A percentile compares a stretch with the other conserved stretches of the same genome.
phyloP scores from a whole-genome alignment of 148 eudicot genomes.

The Chenopodium formosanum region DNA sequence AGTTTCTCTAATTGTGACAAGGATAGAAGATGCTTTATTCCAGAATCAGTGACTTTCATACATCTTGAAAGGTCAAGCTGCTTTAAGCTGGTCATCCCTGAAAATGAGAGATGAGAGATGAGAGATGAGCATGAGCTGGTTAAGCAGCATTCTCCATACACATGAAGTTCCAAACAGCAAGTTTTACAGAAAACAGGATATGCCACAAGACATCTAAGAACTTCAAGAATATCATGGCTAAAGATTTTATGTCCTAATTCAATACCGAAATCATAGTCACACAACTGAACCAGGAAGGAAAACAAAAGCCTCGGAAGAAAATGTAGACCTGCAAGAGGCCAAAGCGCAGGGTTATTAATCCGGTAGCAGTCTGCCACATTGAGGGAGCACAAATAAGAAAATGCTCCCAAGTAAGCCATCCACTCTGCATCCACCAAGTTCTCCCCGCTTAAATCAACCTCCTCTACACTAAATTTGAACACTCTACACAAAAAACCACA shows the following conservation, averaged over 20 bases:
- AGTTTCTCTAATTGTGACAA: constrained; percentile 59
- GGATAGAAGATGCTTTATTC: constrained; percentile 67
- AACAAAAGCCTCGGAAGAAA: not conserved
- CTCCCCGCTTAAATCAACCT: constrained; percentile 71
- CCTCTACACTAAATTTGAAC: constrained; percentile 67
- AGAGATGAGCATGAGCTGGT: not conserved
- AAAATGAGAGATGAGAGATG: constrained; percentile 9
- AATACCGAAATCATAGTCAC: not conserved
- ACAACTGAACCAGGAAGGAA: not conserved
- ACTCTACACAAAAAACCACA: constrained; percentile 35
- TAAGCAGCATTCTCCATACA: constrained; percentile 1
- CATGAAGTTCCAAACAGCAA: not conserved
- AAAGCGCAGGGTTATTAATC: constrained; percentile 70
- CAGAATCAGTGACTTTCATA: constrained; percentile 70
- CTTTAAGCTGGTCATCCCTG: constrained; percentile 70
- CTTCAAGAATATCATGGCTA: not conserved
- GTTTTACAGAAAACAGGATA: not conserved
- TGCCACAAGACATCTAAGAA: not conserved
- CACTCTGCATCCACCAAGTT: constrained; percentile 84
- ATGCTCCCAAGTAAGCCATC: constrained; percentile 88
- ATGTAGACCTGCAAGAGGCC: constrained; percentile 65
- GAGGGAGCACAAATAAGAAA: constrained; percentile 53
- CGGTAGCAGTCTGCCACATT: constrained; percentile 66
- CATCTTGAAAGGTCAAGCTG: constrained; percentile 83
- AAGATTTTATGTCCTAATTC: not conserved